Conservation (phyloP, 371 early-diverging fungal genomes). For the Saksenaea oblongispora region DNA sequence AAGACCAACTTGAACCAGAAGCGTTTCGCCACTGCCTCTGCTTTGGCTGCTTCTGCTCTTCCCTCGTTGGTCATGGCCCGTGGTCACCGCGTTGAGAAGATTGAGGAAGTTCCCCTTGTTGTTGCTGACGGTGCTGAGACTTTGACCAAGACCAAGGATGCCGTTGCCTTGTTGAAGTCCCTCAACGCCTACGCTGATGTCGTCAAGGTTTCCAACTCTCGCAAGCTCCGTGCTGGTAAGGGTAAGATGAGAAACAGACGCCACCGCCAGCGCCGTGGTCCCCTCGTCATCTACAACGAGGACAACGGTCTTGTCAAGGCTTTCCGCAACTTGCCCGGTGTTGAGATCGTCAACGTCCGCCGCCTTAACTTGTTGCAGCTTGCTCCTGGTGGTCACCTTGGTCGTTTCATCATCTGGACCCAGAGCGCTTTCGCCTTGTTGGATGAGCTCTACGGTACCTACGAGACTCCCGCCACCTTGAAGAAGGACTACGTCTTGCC, state of each 20-base stretch:
- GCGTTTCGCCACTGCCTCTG: conserved; percentile 98
- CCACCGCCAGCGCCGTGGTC: conserved; percentile 97
- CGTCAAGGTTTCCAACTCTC: conserved; percentile 96
- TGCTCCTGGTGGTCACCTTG: conserved; percentile 99
- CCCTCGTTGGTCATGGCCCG: conserved; percentile 97
- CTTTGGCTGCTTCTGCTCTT: conserved; percentile 98
- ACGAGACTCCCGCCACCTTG: conserved; percentile 76
- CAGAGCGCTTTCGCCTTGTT: conserved; percentile 95
- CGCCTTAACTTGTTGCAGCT: conserved; percentile 97
- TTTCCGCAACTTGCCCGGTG: conserved; percentile 99
- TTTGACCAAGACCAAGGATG: conserved; percentile 96
- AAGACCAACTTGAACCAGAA: conserved; percentile 98
- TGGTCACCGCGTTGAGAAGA: conserved; percentile 97
- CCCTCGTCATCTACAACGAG: conserved; percentile 96
- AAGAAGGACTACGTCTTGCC: conserved; percentile 97
- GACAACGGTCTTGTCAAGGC: conserved; percentile 96
- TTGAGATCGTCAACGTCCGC: conserved; percentile 94
- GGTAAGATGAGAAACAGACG: conserved; percentile 99
- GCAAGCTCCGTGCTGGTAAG: conserved; percentile 97
- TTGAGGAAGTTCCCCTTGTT: conserved; percentile 98
- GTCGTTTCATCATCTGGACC: conserved; percentile 99
- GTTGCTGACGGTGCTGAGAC: conserved; percentile 83
- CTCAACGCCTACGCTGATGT: conserved; percentile 96
- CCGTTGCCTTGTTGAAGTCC: conserved; percentile 90
- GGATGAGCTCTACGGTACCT: conserved; percentile 94